Evolutionary conservation across 306 rosid genomes (phyloP).

Genomic region (Quercus bicolor): DNA sequence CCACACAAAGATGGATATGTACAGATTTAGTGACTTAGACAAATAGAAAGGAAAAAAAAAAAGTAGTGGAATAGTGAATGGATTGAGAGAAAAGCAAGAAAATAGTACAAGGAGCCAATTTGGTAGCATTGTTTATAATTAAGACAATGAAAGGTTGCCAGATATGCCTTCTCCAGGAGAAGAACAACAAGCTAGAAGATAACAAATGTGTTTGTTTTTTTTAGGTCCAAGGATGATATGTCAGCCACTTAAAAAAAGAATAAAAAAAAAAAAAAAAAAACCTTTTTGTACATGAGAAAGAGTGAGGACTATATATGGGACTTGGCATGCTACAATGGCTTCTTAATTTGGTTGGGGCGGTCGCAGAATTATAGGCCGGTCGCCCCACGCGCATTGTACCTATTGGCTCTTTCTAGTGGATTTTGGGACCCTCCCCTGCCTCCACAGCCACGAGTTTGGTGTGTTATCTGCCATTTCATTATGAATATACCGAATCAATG

Average conservation of each 20-base stretch:
- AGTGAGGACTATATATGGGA: neutral
- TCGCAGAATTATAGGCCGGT: slow-evolving; percentile 35
- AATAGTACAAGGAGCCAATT: slow-evolving; percentile 10
- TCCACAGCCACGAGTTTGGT: neutral
- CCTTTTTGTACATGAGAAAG: neutral
- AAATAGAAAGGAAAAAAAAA: slow-evolving; percentile 7
- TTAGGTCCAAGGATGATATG: slow-evolving; percentile 1
- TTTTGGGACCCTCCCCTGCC: slow-evolving; percentile 27
- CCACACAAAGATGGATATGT: slow-evolving; percentile 5
- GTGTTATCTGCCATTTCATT: slow-evolving; percentile 21
- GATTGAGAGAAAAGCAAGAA: neutral
- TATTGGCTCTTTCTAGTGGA: slow-evolving; percentile 43
- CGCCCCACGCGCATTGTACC: slow-evolving; percentile 33
- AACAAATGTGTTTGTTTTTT: slow-evolving; percentile 2
- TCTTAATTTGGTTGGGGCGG: slow-evolving; percentile 44
- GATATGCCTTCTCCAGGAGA: slow-evolving; percentile 17
- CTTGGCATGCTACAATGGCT: slow-evolving; percentile 8
- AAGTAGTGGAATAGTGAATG: slow-evolving; percentile 11
- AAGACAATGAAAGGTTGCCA: neutral
- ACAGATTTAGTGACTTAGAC: slow-evolving; percentile 4
- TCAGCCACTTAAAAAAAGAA: neutral
- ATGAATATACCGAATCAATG: slow-evolving; percentile 32
- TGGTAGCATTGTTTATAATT: slow-evolving; percentile 3
- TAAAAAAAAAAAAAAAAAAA: too few species aligned
- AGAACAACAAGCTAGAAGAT: slow-evolving; percentile 1